These are phyloP conservation scores for Hypericum perforatum DNA, from an alignment of 345 rosid genomes.

Conservation along the genomic window DNA sequence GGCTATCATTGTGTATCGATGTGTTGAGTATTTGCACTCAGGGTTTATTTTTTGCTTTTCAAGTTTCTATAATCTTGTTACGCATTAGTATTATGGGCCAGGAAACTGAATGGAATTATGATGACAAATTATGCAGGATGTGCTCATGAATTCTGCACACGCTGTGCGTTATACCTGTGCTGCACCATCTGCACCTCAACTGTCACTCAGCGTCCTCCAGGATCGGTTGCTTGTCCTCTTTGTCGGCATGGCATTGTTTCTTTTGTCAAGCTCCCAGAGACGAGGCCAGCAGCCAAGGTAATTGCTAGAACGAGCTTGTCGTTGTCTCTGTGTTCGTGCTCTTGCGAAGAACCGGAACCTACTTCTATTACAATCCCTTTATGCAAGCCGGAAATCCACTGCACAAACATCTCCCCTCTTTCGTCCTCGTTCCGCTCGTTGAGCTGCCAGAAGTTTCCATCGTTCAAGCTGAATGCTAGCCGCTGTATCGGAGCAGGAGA, in stretches of 20 bases:
- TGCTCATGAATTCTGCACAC: slow-evolving; percentile 78
- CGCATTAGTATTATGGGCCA: too few species aligned
- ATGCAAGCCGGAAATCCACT: slow-evolving; percentile 52
- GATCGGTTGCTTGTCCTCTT: slow-evolving; percentile 84
- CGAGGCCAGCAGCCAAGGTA: slow-evolving; percentile 28
- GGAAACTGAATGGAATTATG: too few species aligned
- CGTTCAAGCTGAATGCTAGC: slow-evolving; percentile 41
- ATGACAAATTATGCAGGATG: slow-evolving; percentile 44
- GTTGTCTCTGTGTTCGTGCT: slow-evolving; percentile 60
- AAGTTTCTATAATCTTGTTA: too few species aligned
- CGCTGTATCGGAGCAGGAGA: slow-evolving; percentile 65
- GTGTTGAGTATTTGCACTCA: too few species aligned
- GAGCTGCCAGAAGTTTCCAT: slow-evolving; percentile 64
- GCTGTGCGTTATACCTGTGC: slow-evolving; percentile 82
- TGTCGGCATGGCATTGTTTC: slow-evolving; percentile 84
- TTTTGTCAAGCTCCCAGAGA: slow-evolving; percentile 54
- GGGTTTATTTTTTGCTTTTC: too few species aligned
- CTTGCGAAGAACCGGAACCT: slow-evolving; percentile 50
- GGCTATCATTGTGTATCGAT: too few species aligned
- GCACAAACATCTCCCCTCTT: slow-evolving; percentile 41
- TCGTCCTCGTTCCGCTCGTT: slow-evolving; percentile 66
- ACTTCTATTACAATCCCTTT: slow-evolving; percentile 46
- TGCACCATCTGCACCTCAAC: slow-evolving; percentile 37
- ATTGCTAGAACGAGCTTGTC: slow-evolving; percentile 65
- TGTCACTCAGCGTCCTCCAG: slow-evolving; percentile 41